Conservation (phyloP, 73 alveolate species). For the Paramecium sexaurelia region DNA sequence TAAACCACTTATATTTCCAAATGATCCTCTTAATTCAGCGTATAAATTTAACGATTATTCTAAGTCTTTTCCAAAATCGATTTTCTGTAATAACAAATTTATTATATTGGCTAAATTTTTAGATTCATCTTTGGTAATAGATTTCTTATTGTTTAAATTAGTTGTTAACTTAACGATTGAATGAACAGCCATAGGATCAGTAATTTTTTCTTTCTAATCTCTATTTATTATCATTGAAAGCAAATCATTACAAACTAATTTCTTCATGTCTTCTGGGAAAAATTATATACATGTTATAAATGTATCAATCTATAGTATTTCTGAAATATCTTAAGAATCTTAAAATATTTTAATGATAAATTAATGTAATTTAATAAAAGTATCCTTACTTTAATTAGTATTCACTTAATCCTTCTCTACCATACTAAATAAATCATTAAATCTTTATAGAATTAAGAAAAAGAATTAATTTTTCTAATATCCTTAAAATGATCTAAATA, state of each 20-base stretch:
- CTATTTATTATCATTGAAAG: conserved; percentile 85
- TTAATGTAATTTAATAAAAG: conserved; percentile 52
- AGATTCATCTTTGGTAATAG: conserved; percentile 46
- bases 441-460: conserved; percentile 73
- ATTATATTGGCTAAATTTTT: conserved; percentile 77
- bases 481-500: conserved; percentile 76
- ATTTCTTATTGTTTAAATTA: conserved; percentile 46
- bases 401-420: conserved; percentile 35
- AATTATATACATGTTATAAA: conserved; percentile 87
- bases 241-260: conserved; percentile 89
- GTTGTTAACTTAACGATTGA: conserved; percentile 90
- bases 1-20: conserved; percentile 86
- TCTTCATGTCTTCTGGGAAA: conserved; percentile 91
- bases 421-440: conserved; percentile 54
- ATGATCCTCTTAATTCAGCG: conserved; percentile 94
- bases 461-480: conserved; percentile 76
- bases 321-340: conserved; percentile 82
- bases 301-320: conserved; percentile 83
- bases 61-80: conserved; percentile 93
- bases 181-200: conserved; percentile 90
- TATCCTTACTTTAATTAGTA: conserved; percentile 22
- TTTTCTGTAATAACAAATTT: conserved; percentile 79
- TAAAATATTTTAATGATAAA: conserved; percentile 65
- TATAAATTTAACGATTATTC: conserved; percentile 89
- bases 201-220: conserved; percentile 73